Conservation (phyloP, 2,329 filamentous ascomycete species). For the Whalleya microplaca region DNA sequence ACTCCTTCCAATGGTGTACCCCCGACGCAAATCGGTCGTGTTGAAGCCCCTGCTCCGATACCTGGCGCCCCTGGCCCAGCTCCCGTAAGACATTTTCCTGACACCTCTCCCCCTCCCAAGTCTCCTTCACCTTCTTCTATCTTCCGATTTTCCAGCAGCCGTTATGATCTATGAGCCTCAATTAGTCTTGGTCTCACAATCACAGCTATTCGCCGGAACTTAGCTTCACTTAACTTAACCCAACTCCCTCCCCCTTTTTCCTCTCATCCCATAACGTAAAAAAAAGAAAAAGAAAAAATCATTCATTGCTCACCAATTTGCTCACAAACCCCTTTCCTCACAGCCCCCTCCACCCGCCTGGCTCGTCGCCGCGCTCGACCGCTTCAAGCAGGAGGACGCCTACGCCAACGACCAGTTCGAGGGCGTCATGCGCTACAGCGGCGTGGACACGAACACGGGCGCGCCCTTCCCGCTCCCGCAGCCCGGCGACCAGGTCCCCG, state of each 20-base stretch:
- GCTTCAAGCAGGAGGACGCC: slow-evolving; percentile 61
- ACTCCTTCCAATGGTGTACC: slow-evolving; percentile 39
- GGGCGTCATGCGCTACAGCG: slow-evolving; percentile 86
- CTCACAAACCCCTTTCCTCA: no score
- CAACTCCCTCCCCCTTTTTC: slow-evolving; percentile 12
- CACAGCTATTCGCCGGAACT: no score
- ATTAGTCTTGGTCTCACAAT: no score
- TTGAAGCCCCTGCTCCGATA: slow-evolving; percentile 67
- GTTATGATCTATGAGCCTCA: slow-evolving; percentile 35
- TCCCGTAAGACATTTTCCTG: slow-evolving; percentile 58
- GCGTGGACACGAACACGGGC: slow-evolving; percentile 74
- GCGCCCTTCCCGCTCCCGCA: slow-evolving; percentile 59
- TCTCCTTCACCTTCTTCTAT: slow-evolving; percentile 30
- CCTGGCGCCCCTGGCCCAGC: slow-evolving; percentile 58
- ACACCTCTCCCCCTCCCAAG: slow-evolving; percentile 18
- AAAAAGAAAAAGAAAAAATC: no score
- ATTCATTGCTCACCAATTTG: slow-evolving; percentile 33
- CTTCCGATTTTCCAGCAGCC: slow-evolving; percentile 37
- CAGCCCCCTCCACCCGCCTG: slow-evolving; percentile 86
- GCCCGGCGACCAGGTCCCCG: slow-evolving; percentile 55
- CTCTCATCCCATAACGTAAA: no score
- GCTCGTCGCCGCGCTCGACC: slow-evolving; percentile 75
- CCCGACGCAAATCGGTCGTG: slow-evolving; percentile 64
- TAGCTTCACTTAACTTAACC: slow-evolving; percentile 14
- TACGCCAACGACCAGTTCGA: slow-evolving; percentile 88